Evolutionary conservation across 176 grass and related monocot species (phyloP).

Genomic region (Guadua angustifolia): DNA sequence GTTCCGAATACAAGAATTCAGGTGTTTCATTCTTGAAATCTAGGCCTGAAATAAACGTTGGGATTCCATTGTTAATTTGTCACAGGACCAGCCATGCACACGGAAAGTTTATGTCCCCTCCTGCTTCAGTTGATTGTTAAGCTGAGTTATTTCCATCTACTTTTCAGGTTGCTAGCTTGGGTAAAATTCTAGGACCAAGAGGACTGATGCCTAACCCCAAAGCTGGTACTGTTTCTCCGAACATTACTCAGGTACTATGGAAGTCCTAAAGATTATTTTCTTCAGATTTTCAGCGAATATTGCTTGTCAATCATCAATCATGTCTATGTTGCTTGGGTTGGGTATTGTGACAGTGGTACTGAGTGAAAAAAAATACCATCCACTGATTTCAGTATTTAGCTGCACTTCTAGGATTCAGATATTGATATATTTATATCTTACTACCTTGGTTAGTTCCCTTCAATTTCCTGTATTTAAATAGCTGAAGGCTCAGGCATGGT

Average conservation of each 20-base stretch:
- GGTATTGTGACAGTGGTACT: not conserved
- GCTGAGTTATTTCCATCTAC: constrained; percentile 34
- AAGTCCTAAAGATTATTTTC: constrained; percentile 15
- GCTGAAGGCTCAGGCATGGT: not conserved
- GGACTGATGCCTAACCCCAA: constrained; percentile 99
- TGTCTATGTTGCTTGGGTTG: constrained; percentile 31
- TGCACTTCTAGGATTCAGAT: constrained; percentile 20
- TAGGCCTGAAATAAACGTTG: not conserved
- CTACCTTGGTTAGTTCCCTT: constrained; percentile 7
- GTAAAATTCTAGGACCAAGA: constrained; percentile 96
- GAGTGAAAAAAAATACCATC: not conserved
- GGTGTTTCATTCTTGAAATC: constrained; percentile 23
- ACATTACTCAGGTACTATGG: constrained; percentile 83
- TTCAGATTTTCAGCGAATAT: not conserved
- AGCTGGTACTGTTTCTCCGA: constrained; percentile 90
- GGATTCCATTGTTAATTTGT: not conserved
- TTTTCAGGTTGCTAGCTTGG: constrained; percentile 82
- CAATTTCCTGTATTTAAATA: not conserved
- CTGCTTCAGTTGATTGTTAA: constrained; percentile 23
- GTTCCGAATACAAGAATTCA: not conserved
- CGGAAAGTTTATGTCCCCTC: not conserved
- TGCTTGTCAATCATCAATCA: constrained; percentile 37
- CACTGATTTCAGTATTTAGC: constrained; percentile 2
- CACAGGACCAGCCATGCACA: not conserved
- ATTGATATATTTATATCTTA: constrained; percentile 26